phyloP scores from a whole-genome alignment of 305 asterid species.

The Fraxinus xanthoxyloides region DNA sequence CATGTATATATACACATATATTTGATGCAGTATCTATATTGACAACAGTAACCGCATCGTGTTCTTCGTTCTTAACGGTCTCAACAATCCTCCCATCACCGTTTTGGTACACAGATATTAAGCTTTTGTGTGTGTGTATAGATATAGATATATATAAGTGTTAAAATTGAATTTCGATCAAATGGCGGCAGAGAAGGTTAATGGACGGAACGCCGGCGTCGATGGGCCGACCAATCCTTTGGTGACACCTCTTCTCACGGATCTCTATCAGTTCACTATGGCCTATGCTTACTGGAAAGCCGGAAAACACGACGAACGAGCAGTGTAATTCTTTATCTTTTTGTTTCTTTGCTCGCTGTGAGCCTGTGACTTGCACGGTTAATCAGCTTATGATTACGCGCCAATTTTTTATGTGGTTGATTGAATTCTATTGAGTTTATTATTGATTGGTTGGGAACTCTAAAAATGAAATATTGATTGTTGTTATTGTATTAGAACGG shows the following conservation, averaged over 20 bases:
- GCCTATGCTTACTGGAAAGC: slow-evolving; percentile 99
- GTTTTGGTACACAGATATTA: neutral
- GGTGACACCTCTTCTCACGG: slow-evolving; percentile 94
- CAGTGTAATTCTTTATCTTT: slow-evolving; percentile 53
- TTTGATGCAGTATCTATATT: neutral
- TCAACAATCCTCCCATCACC: neutral
- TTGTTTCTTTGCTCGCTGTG: neutral
- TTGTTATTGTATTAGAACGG: neutral
- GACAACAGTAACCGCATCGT: neutral
- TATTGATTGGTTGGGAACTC: slow-evolving; percentile 6
- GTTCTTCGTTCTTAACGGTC: slow-evolving; percentile 20
- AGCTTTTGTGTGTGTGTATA: neutral
- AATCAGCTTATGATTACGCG: slow-evolving; percentile 1
- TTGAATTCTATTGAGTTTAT: neutral
- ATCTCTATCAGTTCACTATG: slow-evolving; percentile 97
- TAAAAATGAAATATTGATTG: neutral
- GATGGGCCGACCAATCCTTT: slow-evolving; percentile 88
- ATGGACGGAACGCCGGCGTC: slow-evolving; percentile 38
- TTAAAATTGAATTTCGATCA: neutral
- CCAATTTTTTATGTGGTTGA: neutral
- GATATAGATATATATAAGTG: neutral
- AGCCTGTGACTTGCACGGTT: neutral
- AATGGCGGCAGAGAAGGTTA: slow-evolving; percentile 27
- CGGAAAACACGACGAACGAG: slow-evolving; percentile 83
- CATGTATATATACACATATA: neutral